Base-by-base conservation (phyloP, 495 filamentous ascomycete species). In the Beverwykella pulmonaria region DNA sequence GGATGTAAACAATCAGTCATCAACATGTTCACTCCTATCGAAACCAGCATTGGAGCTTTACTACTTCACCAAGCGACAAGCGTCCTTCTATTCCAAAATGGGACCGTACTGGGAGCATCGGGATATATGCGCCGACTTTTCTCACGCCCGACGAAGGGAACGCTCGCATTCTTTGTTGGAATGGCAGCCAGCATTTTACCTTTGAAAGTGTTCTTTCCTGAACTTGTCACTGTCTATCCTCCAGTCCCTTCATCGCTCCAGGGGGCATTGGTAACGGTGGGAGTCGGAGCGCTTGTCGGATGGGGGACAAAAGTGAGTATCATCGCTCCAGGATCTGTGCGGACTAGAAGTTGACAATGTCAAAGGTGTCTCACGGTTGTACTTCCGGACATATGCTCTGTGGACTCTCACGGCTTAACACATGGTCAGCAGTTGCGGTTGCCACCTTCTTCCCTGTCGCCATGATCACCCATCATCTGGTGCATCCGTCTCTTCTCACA, bases 341-440 rank as follows among this genome's bases (percentile, higher is more conserved):
- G 8, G 30, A 23, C 3, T 29, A 6, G 19, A 12, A 6, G 23
- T 29, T 59, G 39, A 59, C 15, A 29, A 39, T 8, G 12, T 6
- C n/a, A 46, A 41, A 68, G 63, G 19, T 32, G 20, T 32, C 79
- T 22, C 78, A 78, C 48, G 84, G 84, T 26, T 87, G 84, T 64
- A 86, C 84, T 14, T 85, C 83, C 1, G 85, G 85, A 30, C 85
- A 87, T 70, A 85, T 87, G 79, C 80, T 87, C 34, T 85, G 83
- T 63, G 85, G 85, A 0, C 60, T 87, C 5, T 80, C 84, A 0
- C 82, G 82, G 30, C 74, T 83, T 17, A 83, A 80, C 2, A 67
- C 75, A 20, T 81, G 84, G 46, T 85, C 83, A 9, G 52, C 84
- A 10, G 79, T 82, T 50, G 81, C 84, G 36, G 83, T 83, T 0